These are phyloP conservation scores for Pleodorina starrii DNA, from an alignment of 139 green algal species.

Conservation along the genomic window DNA sequence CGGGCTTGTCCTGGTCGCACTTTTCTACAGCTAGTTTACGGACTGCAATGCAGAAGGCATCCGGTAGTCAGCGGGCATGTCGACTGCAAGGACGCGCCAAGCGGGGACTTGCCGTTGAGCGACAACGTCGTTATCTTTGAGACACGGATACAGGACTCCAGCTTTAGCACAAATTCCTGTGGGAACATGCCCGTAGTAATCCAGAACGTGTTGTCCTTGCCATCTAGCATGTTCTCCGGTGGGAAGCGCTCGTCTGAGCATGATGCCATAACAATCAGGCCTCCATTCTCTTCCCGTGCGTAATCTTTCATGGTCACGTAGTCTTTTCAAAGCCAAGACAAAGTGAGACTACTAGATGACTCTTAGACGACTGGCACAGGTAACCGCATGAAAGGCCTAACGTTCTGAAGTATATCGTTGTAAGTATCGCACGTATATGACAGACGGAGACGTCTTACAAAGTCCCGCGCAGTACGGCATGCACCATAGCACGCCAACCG, in stretches of 20 bases:
- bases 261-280: constrained; percentile 64
- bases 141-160: constrained; percentile 43
- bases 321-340: background rate
- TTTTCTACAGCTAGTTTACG: constrained; percentile 63
- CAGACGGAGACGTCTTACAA: background rate
- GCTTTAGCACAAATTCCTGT: constrained; percentile 68
- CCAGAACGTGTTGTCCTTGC: constrained; percentile 72
- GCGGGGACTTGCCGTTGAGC: constrained; percentile 51
- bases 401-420: background rate
- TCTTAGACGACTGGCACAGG: background rate
- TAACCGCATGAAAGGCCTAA: background rate
- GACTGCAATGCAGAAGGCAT: constrained; percentile 30
- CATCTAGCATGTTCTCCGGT: constrained; percentile 70
- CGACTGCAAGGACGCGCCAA: background rate
- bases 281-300: constrained; percentile 63
- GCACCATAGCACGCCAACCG: too few relatives aligned
- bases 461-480: background rate
- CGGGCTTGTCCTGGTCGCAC: constrained; percentile 57
- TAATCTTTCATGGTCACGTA: constrained; percentile 60
- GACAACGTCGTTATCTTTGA: constrained; percentile 66
- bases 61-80: background rate
- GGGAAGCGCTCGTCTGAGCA: constrained; percentile 67
- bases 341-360: background rate
- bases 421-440: background rate
- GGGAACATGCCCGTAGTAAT: constrained; percentile 73